Percentiles rank a stretch among this genome's conserved stretches.
Evolutionary conservation across 129 eudicot genomes (phyloP).

Genomic region (Glebionis coronaria): DNA sequence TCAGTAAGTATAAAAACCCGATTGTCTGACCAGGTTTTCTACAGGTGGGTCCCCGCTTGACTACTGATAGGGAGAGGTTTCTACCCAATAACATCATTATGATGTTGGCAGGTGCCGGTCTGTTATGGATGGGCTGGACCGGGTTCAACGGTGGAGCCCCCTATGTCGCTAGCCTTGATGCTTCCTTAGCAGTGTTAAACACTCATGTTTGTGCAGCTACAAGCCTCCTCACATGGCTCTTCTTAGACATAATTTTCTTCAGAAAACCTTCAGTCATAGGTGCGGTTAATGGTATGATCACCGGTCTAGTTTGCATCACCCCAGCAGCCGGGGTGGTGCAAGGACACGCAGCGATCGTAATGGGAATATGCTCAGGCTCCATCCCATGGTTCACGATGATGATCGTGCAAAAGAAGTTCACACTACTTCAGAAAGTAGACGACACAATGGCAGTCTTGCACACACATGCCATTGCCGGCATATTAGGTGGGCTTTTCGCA

Average conservation of each 20-base stretch:
- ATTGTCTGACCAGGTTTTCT: neutral
- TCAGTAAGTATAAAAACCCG: neutral
- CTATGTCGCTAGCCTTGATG: constrained; percentile 40
- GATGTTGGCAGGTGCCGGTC: constrained; percentile 63
- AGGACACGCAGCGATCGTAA: constrained; percentile 50
- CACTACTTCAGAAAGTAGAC: constrained; percentile 33
- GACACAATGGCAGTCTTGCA: constrained; percentile 56
- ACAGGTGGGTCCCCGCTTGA: constrained; percentile 56
- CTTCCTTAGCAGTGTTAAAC: constrained; percentile 52
- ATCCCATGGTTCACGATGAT: constrained; percentile 67
- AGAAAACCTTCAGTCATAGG: constrained; percentile 50
- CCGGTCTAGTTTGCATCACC: constrained; percentile 66
- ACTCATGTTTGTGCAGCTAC: constrained; percentile 61
- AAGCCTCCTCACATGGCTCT: constrained; percentile 56
- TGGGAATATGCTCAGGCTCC: constrained; percentile 56
- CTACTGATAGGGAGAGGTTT: constrained; percentile 36
- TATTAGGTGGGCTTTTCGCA: constrained; percentile 52
- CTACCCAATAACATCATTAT: constrained; percentile 54
- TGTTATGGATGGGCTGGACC: constrained; percentile 71
- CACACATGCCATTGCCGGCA: constrained; percentile 60
- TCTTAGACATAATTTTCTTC: constrained; percentile 34
- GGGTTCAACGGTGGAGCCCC: constrained; percentile 76
- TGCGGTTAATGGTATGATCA: constrained; percentile 55
- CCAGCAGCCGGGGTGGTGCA: constrained; percentile 72
- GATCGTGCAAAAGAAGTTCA: constrained; percentile 35